Conservation (phyloP, 2,329 filamentous ascomycete genomes). For the Mycosphaerella arachidis region DNA sequence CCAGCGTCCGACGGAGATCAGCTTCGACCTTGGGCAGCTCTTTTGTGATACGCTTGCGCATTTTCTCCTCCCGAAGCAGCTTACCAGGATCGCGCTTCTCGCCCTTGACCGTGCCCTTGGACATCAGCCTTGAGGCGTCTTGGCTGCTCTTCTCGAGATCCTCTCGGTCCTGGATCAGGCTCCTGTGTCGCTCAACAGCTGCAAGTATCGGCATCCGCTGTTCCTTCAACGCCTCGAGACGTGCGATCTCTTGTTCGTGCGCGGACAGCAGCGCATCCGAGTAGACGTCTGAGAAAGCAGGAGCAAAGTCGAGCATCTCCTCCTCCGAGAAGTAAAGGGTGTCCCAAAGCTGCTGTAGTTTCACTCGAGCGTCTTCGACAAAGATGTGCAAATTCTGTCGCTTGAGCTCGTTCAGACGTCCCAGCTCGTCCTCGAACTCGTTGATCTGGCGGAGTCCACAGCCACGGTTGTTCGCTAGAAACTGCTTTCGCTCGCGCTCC, state of each 20-base stretch:
- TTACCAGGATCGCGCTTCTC: conserved; percentile 93
- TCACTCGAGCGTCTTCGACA: conserved; percentile 86
- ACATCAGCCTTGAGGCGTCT: conserved; percentile 89
- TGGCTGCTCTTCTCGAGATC: conserved; percentile 87
- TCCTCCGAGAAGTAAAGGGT: conserved; percentile 91
- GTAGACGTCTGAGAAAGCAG: conserved; percentile 86
- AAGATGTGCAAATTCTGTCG: conserved; percentile 92
- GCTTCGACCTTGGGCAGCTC: conserved; percentile 86
- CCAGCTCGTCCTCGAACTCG: conserved; percentile 88
- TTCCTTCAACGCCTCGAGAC: conserved; percentile 76
- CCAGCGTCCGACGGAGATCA: conserved; percentile 77
- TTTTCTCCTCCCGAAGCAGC: conserved; percentile 92
- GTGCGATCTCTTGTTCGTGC: conserved; percentile 83
- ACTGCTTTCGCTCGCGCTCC: conserved; percentile 74
- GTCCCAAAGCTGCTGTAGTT: conserved; percentile 94
- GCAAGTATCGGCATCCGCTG: conserved; percentile 80
- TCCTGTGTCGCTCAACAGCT: conserved; percentile 77
- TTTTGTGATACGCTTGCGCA: conserved; percentile 94
- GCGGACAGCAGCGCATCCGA: conserved; percentile 92
- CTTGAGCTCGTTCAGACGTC: conserved; percentile 84
- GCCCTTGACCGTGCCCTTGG: conserved; percentile 76
- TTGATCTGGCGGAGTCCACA: conserved; percentile 90
- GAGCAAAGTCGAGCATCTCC: conserved; percentile 97
- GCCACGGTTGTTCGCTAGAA: conserved; percentile 81
- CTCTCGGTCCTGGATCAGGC: conserved; percentile 77